These are phyloP conservation scores for Kwoniella sp. DNA, from an alignment of 768 basidiomycete genomes.

Conservation along the genomic window DNA sequence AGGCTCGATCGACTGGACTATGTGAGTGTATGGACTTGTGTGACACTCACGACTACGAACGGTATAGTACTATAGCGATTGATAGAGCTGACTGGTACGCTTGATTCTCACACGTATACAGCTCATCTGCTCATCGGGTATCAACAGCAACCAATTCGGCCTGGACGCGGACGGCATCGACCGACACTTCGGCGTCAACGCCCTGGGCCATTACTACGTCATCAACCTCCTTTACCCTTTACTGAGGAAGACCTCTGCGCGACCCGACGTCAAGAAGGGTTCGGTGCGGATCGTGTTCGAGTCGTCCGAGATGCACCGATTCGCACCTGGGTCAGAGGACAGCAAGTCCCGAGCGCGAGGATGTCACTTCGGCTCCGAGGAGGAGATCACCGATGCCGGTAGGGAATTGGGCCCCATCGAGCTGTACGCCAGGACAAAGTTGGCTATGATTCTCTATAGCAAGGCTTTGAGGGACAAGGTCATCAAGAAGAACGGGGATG, in stretches of 20 bases:
- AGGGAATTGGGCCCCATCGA: constrained; percentile 50
- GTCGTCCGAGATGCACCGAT: constrained; percentile 58
- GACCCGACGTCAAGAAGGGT: constrained; percentile 38
- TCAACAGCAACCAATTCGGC: constrained; percentile 50
- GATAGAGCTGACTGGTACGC: no score
- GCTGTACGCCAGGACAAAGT: constrained; percentile 59
- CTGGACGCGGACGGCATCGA: constrained; percentile 43
- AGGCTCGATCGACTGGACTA: constrained; percentile 46
- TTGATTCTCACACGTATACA: constrained; percentile 6
- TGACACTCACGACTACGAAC: no score
- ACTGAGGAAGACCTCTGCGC: constrained; percentile 55
- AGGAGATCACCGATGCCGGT: constrained; percentile 57
- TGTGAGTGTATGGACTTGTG: constrained; percentile 23
- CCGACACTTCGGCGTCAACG: constrained; percentile 53
- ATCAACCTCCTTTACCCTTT: constrained; percentile 60
- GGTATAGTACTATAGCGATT: no score
- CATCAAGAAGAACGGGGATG: constrained; percentile 52
- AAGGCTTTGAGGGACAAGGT: constrained; percentile 53
- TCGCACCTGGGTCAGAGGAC: constrained; percentile 52
- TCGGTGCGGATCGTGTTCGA: constrained; percentile 59
- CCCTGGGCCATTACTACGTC: constrained; percentile 59
- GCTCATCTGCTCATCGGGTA: constrained; percentile 45
- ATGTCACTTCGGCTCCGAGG: constrained; percentile 55
- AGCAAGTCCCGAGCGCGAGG: constrained; percentile 23
- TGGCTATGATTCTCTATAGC: constrained; percentile 59